Evolutionary conservation across 352 stramenopile genomes (phyloP).

Genomic region (Phytophthora megakarya): DNA sequence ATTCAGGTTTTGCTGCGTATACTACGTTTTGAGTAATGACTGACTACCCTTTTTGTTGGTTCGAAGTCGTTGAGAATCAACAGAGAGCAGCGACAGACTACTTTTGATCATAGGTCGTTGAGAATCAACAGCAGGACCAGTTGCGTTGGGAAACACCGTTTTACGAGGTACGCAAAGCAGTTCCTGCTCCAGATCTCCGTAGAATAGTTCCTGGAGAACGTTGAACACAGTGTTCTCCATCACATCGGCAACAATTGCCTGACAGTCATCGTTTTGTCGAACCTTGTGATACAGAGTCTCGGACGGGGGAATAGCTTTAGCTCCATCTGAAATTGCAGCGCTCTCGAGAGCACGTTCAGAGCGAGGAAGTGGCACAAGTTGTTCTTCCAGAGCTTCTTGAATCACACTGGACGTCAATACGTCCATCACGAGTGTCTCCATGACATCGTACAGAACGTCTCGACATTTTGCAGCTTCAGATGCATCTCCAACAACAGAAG

Average conservation of each 20-base stretch:
- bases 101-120: slow-evolving; percentile 11
- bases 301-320: slow-evolving; percentile 4
- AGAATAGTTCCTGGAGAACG: slow-evolving; percentile 83
- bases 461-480: slow-evolving; percentile 34
- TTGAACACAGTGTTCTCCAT: slow-evolving; percentile 86
- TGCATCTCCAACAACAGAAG: slow-evolving; percentile 8
- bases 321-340: slow-evolving; percentile 9
- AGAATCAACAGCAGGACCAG: slow-evolving; percentile 1
- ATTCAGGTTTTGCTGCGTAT: slow-evolving; percentile 15
- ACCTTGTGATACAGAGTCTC: slow-evolving; percentile 32
- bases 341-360: slow-evolving; percentile 32
- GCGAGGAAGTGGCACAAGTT: slow-evolving; percentile 38
- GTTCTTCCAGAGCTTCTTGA: slow-evolving; percentile 46
- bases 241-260: slow-evolving; percentile 58
- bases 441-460: slow-evolving; percentile 53
- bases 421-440: slow-evolving; percentile 68
- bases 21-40: slow-evolving; percentile 20
- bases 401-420: slow-evolving; percentile 59
- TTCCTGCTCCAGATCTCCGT: slow-evolving; percentile 74
- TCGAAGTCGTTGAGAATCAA: slow-evolving; percentile 12
- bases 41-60: slow-evolving; percentile 14
- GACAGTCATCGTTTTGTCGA: slow-evolving; percentile 64
- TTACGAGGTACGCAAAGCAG: slow-evolving; percentile 70
- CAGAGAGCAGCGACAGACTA: too few species aligned
- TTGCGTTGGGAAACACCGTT: slow-evolving; percentile 44